Percentiles rank a stretch among this genome's conserved stretches.
phyloP scores from a whole-genome alignment of 2,329 filamentous ascomycete genomes.

The Aspergillus terreus region DNA sequence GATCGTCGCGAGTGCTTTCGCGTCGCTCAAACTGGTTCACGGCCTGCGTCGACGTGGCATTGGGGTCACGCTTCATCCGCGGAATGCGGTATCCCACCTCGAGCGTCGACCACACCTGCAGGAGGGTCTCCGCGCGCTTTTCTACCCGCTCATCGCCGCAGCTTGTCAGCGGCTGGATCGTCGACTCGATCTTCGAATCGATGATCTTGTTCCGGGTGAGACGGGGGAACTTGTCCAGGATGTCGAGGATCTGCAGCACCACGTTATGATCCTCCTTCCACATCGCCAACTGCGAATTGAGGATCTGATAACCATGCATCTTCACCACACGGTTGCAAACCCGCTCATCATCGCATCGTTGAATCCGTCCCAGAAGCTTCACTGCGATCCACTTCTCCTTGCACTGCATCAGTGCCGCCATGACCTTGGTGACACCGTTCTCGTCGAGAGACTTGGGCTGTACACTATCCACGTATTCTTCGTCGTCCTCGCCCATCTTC shows the following conservation, averaged over 20 bases:
- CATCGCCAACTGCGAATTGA: conserved; percentile 79
- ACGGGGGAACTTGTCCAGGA: conserved; percentile 82
- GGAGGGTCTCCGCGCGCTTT: conserved; percentile 64
- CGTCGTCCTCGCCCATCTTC: conserved; percentile 85
- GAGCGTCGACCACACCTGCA: conserved; percentile 84
- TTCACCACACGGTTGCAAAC: conserved; percentile 85
- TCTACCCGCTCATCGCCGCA: conserved; percentile 73
- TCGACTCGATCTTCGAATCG: conserved; percentile 88
- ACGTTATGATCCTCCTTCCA: conserved; percentile 91
- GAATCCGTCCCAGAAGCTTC: conserved; percentile 85
- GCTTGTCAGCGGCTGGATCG: conserved; percentile 64
- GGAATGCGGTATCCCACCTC: conserved; percentile 91
- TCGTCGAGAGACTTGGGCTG: conserved; percentile 76
- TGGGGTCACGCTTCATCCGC: conserved; percentile 77
- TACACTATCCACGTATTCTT: conserved; percentile 90
- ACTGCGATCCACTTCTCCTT: conserved; percentile 99
- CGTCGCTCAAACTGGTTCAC: conserved; percentile 62
- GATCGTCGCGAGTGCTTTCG: conserved; percentile 48
- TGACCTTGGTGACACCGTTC: conserved; percentile 84
- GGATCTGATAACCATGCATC: conserved; percentile 95
- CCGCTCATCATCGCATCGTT: conserved; percentile 78
- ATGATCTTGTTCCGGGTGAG: conserved; percentile 95
- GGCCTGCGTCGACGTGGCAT: conserved; percentile 50
- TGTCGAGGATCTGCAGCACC: conserved; percentile 81
- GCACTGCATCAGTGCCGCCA: conserved; percentile 94